phyloP scores from a whole-genome alignment of 176 grass and related monocot genomes.

The Oryza coarctata region DNA sequence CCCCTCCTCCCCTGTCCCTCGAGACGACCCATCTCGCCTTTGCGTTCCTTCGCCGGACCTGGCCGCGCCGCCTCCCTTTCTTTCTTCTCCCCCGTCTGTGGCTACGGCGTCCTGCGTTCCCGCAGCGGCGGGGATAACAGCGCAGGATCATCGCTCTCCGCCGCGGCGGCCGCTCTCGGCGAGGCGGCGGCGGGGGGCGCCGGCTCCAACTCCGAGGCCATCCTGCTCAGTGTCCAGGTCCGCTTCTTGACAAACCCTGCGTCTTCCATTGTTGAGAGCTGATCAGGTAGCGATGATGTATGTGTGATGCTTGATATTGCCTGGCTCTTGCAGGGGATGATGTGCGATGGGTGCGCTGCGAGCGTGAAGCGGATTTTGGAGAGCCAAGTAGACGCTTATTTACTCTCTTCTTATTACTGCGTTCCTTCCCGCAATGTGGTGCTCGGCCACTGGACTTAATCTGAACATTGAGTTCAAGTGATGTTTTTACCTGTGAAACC shows the following conservation, averaged over 20 bases:
- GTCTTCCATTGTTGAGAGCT: neutral
- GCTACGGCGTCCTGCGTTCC: constrained; percentile 28
- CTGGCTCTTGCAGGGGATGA: constrained; percentile 61
- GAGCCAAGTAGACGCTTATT: constrained; percentile 47
- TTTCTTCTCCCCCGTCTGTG: constrained; percentile 26
- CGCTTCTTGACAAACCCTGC: neutral
- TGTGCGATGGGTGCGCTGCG: constrained; percentile 79
- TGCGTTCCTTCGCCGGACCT: constrained; percentile 7
- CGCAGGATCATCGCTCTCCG: constrained; percentile 16
- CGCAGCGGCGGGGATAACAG: constrained; percentile 29
- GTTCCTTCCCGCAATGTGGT: neutral
- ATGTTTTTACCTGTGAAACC: neutral
- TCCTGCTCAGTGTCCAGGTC: constrained; percentile 69
- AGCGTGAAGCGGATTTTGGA: constrained; percentile 92
- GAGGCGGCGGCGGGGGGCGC: constrained; percentile 26
- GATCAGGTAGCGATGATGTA: no score
- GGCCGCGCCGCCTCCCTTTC: constrained; percentile 30
- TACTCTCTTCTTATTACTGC: neutral
- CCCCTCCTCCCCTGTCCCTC: constrained; percentile 11
- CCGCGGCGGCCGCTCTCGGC: constrained; percentile 4
- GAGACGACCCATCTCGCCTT: neutral
- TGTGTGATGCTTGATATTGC: neutral
- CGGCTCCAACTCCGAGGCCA: constrained; percentile 54
- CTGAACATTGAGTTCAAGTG: no score
- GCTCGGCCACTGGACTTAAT: neutral